Conservation (phyloP, 139 green algal species). For the Chlorella sp. region DNA sequence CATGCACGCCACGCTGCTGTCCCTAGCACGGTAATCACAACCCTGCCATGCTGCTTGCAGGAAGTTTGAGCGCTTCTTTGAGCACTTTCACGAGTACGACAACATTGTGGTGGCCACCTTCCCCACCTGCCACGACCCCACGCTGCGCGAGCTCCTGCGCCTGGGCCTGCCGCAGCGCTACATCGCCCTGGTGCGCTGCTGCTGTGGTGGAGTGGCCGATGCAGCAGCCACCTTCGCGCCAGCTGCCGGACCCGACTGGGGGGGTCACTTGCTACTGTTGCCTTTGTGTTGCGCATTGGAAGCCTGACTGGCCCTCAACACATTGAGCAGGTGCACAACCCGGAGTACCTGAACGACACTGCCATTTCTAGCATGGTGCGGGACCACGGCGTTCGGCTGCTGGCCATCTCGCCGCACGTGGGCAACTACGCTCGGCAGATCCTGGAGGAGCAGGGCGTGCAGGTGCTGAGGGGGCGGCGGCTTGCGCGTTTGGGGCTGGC, state of each 20-base stretch:
- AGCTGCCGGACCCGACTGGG: too few species aligned
- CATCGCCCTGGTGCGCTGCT: constrained; percentile 14
- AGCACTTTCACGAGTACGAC: constrained; percentile 44
- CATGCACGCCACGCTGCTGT: neutral
- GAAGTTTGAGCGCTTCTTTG: constrained; percentile 42
- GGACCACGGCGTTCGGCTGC: constrained; percentile 13
- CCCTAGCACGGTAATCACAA: too few species aligned
- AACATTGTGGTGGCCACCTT: constrained; percentile 38
- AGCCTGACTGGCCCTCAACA: too few species aligned
- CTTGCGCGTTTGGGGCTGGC: neutral
- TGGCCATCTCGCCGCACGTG: constrained; percentile 47
- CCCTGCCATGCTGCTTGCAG: neutral
- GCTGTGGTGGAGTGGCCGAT: too few species aligned
- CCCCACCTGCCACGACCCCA: constrained; percentile 45
- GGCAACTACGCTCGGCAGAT: neutral
- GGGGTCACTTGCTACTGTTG: too few species aligned
- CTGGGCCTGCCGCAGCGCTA: constrained; percentile 41
- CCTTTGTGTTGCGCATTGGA: too few species aligned
- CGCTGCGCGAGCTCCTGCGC: constrained; percentile 3
- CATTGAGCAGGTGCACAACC: constrained; percentile 45
- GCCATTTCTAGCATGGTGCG: neutral
- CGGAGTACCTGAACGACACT: constrained; percentile 21
- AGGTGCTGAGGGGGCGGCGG: neutral
- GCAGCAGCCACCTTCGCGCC: too few species aligned
- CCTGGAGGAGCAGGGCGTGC: constrained; percentile 12